These are phyloP conservation scores for Penicillium bovifimosum DNA, from an alignment of 495 filamentous ascomycete species.

Conservation along the genomic window DNA sequence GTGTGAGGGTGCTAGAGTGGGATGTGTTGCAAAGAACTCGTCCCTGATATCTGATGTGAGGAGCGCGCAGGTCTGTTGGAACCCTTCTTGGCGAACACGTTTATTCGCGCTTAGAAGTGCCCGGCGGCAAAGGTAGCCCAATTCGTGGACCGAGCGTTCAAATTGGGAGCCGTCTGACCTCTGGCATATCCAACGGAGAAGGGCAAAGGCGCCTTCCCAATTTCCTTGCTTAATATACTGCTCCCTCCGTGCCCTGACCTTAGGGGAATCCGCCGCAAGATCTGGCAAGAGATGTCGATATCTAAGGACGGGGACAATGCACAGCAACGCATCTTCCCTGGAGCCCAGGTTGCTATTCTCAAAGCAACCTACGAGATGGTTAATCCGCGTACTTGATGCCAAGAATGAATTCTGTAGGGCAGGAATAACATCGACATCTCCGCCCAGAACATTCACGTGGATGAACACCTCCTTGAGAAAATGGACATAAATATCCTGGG, in stretches of 20 bases:
- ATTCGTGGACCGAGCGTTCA: slow-evolving; percentile 21
- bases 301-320: slow-evolving; percentile 29
- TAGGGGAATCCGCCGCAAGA: slow-evolving; percentile 19
- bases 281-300: slow-evolving; percentile 19
- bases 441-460: slow-evolving; percentile 13
- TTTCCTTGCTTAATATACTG: slow-evolving; percentile 4
- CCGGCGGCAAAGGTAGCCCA: slow-evolving; percentile 27
- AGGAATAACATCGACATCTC: slow-evolving; percentile 13
- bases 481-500: slow-evolving; percentile 37
- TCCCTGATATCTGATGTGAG: slow-evolving; percentile 15
- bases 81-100: slow-evolving; percentile 12
- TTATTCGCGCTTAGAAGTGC: slow-evolving; percentile 16
- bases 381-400: slow-evolving; percentile 17
- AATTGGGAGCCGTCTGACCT: slow-evolving; percentile 24
- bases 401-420: slow-evolving; percentile 14
- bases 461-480: slow-evolving; percentile 21
- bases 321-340: slow-evolving; percentile 34
- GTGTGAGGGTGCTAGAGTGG: background rate
- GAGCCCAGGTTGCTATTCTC: slow-evolving; percentile 21
- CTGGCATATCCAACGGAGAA: slow-evolving; percentile 27
- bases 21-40: background rate
- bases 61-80: background rate
- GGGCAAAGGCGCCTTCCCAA: slow-evolving; percentile 23
- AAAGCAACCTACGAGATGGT: slow-evolving; percentile 25
- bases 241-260: slow-evolving; percentile 12